Evolutionary conservation across 768 basidiomycete genomes (phyloP).

Genomic region (Mrakia frigida): DNA sequence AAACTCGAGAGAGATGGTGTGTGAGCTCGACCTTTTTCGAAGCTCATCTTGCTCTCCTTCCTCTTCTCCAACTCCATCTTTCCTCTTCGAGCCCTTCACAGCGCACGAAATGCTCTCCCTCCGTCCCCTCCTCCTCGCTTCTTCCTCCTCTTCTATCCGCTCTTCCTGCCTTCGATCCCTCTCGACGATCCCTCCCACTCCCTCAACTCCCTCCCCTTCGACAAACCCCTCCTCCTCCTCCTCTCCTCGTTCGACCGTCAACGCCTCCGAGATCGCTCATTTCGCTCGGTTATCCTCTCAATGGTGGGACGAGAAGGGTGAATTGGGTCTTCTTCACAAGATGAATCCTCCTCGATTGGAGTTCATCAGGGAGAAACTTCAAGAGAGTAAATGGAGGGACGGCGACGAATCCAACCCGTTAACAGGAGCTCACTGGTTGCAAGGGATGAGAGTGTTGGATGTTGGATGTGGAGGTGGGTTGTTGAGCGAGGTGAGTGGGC

Average conservation of each 20-base stretch:
- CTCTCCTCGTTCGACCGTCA: conserved; percentile 52
- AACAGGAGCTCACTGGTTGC: conserved; percentile 46
- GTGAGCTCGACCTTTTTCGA: too few species aligned
- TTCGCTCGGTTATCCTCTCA: conserved; percentile 82
- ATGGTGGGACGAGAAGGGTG: conserved; percentile 95
- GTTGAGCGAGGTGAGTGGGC: conserved; percentile 67
- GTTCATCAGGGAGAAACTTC: conserved; percentile 56
- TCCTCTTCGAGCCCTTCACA: too few species aligned
- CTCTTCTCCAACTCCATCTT: too few species aligned
- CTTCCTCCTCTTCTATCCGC: neutral
- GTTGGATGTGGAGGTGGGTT: conserved; percentile 95
- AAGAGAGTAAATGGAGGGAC: conserved; percentile 24
- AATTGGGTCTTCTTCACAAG: conserved; percentile 77
- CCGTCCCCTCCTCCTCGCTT: neutral
- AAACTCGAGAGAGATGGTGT: too few species aligned
- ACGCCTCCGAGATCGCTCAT: conserved; percentile 74
- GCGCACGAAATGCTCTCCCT: too few species aligned
- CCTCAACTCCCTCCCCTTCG: neutral
- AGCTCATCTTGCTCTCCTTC: too few species aligned
- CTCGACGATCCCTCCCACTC: neutral
- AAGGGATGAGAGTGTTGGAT: conserved; percentile 70
- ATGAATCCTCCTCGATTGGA: conserved; percentile 90
- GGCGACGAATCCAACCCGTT: neutral
- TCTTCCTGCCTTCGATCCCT: neutral
- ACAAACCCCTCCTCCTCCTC: neutral